Conservation (phyloP, 306 rosid genomes). For the Citrullus colocynthis region DNA sequence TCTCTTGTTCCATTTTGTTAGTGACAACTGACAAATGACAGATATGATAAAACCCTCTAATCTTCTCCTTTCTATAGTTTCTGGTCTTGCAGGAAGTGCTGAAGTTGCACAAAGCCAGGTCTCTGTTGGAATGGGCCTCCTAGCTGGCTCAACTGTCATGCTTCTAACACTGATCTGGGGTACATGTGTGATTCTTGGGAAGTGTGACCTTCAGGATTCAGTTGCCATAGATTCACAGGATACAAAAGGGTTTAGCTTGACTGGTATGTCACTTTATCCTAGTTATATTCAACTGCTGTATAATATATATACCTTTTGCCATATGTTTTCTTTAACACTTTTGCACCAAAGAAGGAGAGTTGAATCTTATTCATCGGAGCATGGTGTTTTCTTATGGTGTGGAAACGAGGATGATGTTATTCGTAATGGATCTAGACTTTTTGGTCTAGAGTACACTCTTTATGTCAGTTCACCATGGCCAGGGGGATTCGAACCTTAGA, state of each 20-base stretch:
- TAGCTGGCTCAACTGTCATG: conserved; percentile 72
- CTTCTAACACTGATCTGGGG: conserved; percentile 59
- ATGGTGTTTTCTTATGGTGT: neutral
- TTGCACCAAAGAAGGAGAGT: neutral
- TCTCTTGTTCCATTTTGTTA: neutral
- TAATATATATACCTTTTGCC: neutral
- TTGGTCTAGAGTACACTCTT: no score
- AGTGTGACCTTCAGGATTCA: conserved; percentile 31
- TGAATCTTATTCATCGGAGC: neutral
- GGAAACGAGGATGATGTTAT: neutral
- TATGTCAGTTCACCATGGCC: no score
- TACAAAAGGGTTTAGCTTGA: conserved; percentile 33
- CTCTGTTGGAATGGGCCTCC: conserved; percentile 61
- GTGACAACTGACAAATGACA: neutral
- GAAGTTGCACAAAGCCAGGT: conserved; percentile 59
- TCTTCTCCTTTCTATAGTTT: conserved; percentile 26
- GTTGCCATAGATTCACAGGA: conserved; percentile 19
- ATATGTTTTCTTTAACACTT: neutral
- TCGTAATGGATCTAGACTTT: neutral
- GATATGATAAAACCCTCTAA: neutral
- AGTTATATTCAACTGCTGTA: neutral
- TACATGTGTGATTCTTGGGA: conserved; percentile 50
- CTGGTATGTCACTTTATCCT: conserved; percentile 16
- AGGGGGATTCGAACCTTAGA: no score
- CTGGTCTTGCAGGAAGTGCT: conserved; percentile 48